Evolutionary conservation across 768 basidiomycete species (phyloP).

Genomic region (Mycena metata): DNA sequence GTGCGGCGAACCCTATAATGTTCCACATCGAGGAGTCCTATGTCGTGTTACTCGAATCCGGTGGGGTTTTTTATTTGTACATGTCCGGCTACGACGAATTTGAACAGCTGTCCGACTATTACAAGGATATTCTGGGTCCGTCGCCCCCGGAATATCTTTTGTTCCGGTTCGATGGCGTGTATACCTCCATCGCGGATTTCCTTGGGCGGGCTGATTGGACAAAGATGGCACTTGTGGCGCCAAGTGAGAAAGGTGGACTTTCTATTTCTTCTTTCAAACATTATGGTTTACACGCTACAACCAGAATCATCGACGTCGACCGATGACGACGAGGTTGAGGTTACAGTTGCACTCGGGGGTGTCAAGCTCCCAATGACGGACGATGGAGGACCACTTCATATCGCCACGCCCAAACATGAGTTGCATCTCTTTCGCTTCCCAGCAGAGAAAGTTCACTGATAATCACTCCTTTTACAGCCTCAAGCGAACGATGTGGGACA

Average conservation of each 20-base stretch:
- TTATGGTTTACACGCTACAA: no score
- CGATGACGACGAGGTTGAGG: no score
- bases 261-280: neutral
- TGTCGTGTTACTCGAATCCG: neutral
- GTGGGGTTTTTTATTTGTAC: neutral
- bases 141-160: neutral
- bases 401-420: neutral
- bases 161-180: neutral
- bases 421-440: no score
- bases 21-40: neutral
- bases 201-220: neutral
- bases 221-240: neutral
- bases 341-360: no score
- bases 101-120: neutral
- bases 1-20: neutral
- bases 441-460: no score
- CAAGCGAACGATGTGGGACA: conserved; percentile 3
- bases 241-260: neutral
- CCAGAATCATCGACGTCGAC: no score
- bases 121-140: neutral
- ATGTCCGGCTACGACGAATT: neutral
- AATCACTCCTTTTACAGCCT: neutral
- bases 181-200: conserved; percentile 11
- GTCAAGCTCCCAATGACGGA: neutral
- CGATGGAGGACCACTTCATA: neutral